Evolutionary conservation across 1,284 basidiomycete genomes (phyloP).

Genomic region (Marasmius oreades): DNA sequence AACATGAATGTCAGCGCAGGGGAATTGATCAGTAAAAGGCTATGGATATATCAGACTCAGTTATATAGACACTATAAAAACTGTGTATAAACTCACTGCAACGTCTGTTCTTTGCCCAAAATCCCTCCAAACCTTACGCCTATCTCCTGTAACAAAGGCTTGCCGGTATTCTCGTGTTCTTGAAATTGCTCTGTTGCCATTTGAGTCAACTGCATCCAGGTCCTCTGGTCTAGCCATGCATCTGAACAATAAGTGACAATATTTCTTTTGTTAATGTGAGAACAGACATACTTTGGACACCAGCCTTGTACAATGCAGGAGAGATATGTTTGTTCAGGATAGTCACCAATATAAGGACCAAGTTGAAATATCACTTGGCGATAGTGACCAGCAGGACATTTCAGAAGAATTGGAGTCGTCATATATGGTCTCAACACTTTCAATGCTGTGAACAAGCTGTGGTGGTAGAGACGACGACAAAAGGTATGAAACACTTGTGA

Average conservation of each 20-base stretch:
- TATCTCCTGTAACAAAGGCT: too few relatives aligned
- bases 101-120: constrained; percentile 2
- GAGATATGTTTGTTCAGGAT: constrained; percentile 8
- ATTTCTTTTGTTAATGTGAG: background rate
- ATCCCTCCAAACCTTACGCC: too few relatives aligned
- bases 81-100: background rate
- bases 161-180: too few relatives aligned
- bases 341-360: constrained; percentile 25
- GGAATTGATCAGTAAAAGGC: too few relatives aligned
- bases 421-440: constrained; percentile 8
- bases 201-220: too few relatives aligned
- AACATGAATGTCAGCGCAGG: constrained; percentile 28
- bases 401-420: constrained; percentile 18
- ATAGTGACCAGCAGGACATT: constrained; percentile 22
- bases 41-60: background rate
- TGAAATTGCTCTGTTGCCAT: too few relatives aligned
- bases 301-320: background rate
- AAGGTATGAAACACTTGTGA: background rate
- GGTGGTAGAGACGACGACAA: background rate
- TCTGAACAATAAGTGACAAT: background rate
- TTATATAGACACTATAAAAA: background rate
- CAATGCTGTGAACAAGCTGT: background rate
- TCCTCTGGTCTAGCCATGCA: background rate
- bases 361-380: constrained; percentile 19
- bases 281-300: background rate